phyloP scores from a whole-genome alignment of 139 green algal species.

The Micromonas commoda region DNA sequence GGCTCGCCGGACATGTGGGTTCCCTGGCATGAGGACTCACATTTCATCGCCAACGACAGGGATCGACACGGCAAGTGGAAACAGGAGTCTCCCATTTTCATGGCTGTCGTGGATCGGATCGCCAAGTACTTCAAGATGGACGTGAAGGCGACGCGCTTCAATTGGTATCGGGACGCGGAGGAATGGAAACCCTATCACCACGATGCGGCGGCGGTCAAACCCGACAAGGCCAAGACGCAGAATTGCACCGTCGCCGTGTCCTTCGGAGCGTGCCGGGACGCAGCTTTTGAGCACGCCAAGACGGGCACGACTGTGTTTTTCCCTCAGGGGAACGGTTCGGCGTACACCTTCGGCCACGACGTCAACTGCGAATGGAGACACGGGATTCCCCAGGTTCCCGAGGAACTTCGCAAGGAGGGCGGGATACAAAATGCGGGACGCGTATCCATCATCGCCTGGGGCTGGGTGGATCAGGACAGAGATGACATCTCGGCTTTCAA shows the following conservation, averaged over 20 bases:
- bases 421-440: not conserved
- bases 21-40: not conserved
- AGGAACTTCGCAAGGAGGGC: not conserved
- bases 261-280: not conserved
- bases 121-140: slow-evolving; percentile 10
- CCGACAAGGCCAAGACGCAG: not conserved
- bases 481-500: not conserved
- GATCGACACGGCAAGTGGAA: not conserved
- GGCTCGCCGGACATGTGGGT: not conserved
- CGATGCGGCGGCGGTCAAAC: not conserved
- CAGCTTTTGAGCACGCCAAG: not conserved
- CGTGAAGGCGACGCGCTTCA: slow-evolving; percentile 5
- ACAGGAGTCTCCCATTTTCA: slow-evolving; percentile 5
- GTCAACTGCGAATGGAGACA: not conserved
- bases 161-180: slow-evolving; percentile 2
- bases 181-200: slow-evolving; percentile 21
- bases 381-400: not conserved
- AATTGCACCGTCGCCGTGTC: slow-evolving; percentile 13
- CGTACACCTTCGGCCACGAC: slow-evolving; percentile 10
- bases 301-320: not conserved
- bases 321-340: not conserved
- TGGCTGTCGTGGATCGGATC: not conserved
- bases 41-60: not conserved
- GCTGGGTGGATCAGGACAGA: not conserved
- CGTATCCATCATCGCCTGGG: not conserved